Percentiles rank a stretch among this genome's conserved stretches.
These are phyloP conservation scores for Sordariomycetes sp. DNA, from an alignment of 2,329 filamentous ascomycete species.

Conservation along the genomic window DNA sequence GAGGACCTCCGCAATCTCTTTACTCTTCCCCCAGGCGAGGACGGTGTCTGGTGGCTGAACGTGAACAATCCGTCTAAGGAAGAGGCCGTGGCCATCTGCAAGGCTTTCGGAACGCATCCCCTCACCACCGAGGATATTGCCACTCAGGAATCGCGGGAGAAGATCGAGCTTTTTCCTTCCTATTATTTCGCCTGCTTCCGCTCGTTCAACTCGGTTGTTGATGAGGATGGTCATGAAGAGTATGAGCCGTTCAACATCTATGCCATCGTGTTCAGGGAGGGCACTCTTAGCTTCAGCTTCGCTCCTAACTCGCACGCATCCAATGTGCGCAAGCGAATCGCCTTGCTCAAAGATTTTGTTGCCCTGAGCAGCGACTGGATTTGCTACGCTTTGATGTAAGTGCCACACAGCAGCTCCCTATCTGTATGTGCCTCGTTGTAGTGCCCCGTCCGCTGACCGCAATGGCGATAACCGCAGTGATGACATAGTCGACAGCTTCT, in stretches of 20 bases:
- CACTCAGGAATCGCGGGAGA: conserved; percentile 91
- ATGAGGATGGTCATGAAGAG: conserved; percentile 69
- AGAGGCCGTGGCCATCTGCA: conserved; percentile 79
- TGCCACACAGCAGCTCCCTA: conserved; percentile 7
- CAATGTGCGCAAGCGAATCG: conserved; percentile 85
- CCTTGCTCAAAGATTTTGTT: conserved; percentile 88
- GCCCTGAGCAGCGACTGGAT: conserved; percentile 96
- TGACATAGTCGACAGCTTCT: conserved; percentile 94
- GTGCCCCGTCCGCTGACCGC: not conserved
- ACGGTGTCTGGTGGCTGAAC: conserved; percentile 97
- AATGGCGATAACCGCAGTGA: conserved; percentile 41
- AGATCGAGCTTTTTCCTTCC: conserved; percentile 93
- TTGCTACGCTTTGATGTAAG: conserved; percentile 93
- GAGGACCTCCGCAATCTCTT: conserved; percentile 88
- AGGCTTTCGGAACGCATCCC: conserved; percentile 91
- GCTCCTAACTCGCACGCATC: conserved; percentile 75
- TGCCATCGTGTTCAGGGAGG: conserved; percentile 92
- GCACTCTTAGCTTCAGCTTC: conserved; percentile 91
- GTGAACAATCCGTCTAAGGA: conserved; percentile 83
- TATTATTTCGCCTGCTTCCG: conserved; percentile 99
- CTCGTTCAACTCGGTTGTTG: conserved; percentile 72
- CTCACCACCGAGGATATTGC: conserved; percentile 94
- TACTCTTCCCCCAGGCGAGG: conserved; percentile 47
- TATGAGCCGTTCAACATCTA: conserved; percentile 95
- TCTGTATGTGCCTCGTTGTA: not conserved